Percentiles rank a stretch among this genome's conserved stretches.
These are phyloP conservation scores for Sugiyamaella xylanicola DNA, from an alignment of 1,139 yeast genomes.

Conservation along the genomic window DNA sequence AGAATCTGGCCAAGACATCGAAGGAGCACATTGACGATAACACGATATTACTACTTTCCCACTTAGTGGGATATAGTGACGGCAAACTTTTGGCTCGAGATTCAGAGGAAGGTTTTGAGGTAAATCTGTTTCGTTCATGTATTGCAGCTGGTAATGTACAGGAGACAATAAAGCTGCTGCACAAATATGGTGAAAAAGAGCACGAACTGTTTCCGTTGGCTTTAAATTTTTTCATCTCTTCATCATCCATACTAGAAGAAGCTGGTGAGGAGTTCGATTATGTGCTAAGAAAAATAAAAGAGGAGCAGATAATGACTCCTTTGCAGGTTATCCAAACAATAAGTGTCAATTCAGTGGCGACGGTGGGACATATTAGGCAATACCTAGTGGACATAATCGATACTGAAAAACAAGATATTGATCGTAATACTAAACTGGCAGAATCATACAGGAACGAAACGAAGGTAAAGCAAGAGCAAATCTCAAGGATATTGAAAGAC, in stretches of 20 bases:
- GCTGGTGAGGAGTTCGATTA: conserved; percentile 57
- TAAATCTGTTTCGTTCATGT: conserved; percentile 66
- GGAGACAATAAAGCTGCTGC: conserved; percentile 59
- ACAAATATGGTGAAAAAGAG: conserved; percentile 60
- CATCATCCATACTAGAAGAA: conserved; percentile 53
- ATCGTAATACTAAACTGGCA: conserved; percentile 66
- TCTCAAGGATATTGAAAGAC: conserved; percentile 55
- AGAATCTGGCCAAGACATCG: conserved; percentile 50
- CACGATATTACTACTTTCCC: conserved; percentile 64
- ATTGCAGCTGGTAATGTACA: conserved; percentile 59
- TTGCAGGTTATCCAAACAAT: conserved; percentile 73
- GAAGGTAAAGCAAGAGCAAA: conserved; percentile 52
- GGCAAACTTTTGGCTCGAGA: conserved; percentile 31
- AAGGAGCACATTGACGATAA: conserved; percentile 55
- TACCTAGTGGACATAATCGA: conserved; percentile 66
- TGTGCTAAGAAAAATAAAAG: conserved; percentile 58
- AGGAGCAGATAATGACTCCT: conserved; percentile 63
- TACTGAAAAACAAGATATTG: conserved; percentile 64
- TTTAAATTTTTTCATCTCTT: conserved; percentile 64
- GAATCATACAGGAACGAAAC: conserved; percentile 73
- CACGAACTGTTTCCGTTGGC: conserved; percentile 70
- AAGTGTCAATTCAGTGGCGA: conserved; percentile 63
- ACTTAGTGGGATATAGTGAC: conserved; percentile 45
- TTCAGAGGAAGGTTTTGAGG: conserved; percentile 54
- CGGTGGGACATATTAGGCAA: conserved; percentile 73